Percentiles rank a stretch among this genome's conserved stretches.
phyloP scores from a whole-genome alignment of 768 basidiomycete species.

The Xanthoconium stramineum region DNA sequence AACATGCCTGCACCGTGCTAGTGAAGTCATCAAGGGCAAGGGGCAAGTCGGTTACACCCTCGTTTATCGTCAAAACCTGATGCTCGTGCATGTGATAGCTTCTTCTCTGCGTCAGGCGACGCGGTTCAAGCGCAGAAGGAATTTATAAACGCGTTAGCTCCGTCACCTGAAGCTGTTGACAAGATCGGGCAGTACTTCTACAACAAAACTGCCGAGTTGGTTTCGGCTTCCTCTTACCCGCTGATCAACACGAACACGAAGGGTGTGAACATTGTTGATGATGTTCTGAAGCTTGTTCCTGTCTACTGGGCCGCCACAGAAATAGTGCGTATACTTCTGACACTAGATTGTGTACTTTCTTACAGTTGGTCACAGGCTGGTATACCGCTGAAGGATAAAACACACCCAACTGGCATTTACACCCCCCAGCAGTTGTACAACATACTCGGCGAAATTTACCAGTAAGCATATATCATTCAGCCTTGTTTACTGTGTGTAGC shows the following conservation, averaged over 20 bases:
- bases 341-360: background rate
- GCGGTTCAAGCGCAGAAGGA: conserved; percentile 39
- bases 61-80: conserved; percentile 1
- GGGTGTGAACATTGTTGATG: conserved; percentile 63
- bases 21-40: conserved; percentile 51
- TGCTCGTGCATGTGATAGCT: conserved; percentile 37
- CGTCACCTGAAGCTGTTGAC: conserved; percentile 44
- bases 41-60: conserved; percentile 43
- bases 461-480: conserved; percentile 35
- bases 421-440: conserved; percentile 59
- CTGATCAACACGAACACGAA: conserved; percentile 52
- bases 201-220: conserved; percentile 56
- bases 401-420: conserved; percentile 53
- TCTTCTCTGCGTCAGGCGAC: conserved; percentile 57
- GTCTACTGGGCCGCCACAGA: conserved; percentile 68
- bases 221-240: conserved; percentile 50
- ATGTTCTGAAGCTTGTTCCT: conserved; percentile 64
- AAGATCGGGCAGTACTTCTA: conserved; percentile 63
- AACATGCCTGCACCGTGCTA: conserved; percentile 49
- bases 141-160: conserved; percentile 46
- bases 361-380: conserved; percentile 51
- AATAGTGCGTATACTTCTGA: conserved; percentile 45
- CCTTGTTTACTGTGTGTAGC: background rate
- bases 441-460: conserved; percentile 68
- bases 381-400: conserved; percentile 61